phyloP scores from a whole-genome alignment of 495 filamentous ascomycete genomes.

The Penicillium crystallinum region DNA sequence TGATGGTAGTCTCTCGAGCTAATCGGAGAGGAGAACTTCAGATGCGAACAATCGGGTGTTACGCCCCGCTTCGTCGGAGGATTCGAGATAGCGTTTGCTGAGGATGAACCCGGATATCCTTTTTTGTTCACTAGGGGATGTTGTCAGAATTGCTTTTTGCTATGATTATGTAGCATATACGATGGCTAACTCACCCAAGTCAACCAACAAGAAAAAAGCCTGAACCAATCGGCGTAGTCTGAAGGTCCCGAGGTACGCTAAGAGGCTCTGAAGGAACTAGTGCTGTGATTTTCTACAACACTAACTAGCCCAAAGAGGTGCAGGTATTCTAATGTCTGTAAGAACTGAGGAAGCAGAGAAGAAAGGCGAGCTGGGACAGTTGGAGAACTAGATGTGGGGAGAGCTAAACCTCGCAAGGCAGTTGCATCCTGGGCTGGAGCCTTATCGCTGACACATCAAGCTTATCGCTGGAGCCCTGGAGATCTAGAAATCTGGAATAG shows the following conservation, averaged over 20 bases:
- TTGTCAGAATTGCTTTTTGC: neutral
- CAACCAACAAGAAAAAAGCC: neutral
- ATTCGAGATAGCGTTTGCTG: neutral
- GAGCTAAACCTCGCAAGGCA: slow-evolving; percentile 20
- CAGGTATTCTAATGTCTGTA: neutral
- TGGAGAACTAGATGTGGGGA: slow-evolving; percentile 9
- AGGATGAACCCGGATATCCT: neutral
- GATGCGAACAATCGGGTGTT: neutral
- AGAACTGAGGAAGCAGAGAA: neutral
- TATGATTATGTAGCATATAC: neutral
- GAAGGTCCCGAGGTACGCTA: neutral
- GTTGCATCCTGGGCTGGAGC: slow-evolving; percentile 11
- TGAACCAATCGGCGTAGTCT: neutral
- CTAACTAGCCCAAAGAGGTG: neutral
- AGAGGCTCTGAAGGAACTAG: neutral
- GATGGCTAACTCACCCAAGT: neutral
- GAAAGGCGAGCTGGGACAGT: neutral
- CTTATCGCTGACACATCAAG: slow-evolving; percentile 6
- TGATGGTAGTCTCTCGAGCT: slow-evolving; percentile 13
- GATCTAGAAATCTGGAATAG: too few species aligned
- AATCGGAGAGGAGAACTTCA: neutral
- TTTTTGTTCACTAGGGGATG: neutral
- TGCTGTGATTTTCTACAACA: neutral
- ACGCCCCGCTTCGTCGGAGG: neutral
- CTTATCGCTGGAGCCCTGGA: neutral